Percentiles rank a stretch among this genome's conserved stretches.
Conservation (phyloP, 805 yeast species). For the Saccharomycopsis synnaedendra region DNA sequence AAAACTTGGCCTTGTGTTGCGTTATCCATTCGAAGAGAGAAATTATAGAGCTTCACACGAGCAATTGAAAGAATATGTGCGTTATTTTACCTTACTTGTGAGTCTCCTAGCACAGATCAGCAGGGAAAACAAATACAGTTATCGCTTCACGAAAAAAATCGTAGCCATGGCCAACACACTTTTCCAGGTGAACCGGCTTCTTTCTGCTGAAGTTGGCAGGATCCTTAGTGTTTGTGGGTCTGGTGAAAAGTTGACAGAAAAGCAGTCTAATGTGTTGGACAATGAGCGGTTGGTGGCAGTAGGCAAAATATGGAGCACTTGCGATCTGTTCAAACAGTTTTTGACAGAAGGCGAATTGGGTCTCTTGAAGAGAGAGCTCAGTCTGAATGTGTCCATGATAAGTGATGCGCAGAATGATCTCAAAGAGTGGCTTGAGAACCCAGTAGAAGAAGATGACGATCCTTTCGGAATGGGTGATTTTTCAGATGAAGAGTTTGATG, state of each 20-base stretch:
- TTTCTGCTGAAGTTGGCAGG: background rate
- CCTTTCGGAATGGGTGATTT: conserved; percentile 38
- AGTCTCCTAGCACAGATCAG: conserved; percentile 34
- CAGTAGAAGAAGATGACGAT: conserved; percentile 36
- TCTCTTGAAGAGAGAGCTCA: conserved; percentile 35
- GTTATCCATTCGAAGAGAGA: conserved; percentile 37
- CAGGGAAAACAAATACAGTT: background rate
- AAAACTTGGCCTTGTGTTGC: conserved; percentile 60
- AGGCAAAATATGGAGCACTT: conserved; percentile 63
- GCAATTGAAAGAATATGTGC: conserved; percentile 36
- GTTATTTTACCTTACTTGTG: conserved; percentile 32
- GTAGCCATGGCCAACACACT: background rate
- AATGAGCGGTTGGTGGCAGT: conserved; percentile 40
- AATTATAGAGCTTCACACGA: conserved; percentile 33
- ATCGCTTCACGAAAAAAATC: conserved; percentile 1
- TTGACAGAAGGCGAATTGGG: conserved; percentile 42
- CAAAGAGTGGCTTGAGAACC: conserved; percentile 58
- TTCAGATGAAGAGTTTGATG: conserved; percentile 20
- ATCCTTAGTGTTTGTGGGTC: background rate
- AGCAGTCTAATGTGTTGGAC: conserved; percentile 23
- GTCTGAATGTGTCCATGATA: conserved; percentile 33
- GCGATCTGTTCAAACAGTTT: conserved; percentile 36
- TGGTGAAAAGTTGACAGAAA: conserved; percentile 14
- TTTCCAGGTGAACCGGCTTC: background rate
- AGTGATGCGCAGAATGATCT: conserved; percentile 59